phyloP scores from a whole-genome alignment of 345 rosid genomes.

The Noccaea caerulescens region DNA sequence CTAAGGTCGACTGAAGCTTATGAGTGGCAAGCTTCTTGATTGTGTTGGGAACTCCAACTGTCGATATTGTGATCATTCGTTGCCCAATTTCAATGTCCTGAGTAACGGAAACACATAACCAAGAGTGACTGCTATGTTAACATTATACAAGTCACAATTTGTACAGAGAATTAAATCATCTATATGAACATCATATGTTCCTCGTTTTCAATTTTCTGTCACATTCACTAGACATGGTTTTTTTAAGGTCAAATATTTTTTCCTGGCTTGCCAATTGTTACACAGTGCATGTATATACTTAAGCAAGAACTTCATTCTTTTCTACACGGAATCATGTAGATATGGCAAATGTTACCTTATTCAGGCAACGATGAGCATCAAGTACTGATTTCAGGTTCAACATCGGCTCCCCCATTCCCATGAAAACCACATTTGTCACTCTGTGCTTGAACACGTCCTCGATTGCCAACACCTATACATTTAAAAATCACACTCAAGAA shows the following conservation, averaged over 20 bases:
- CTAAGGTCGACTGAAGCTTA: slow-evolving; percentile 96
- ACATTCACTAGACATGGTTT: background rate
- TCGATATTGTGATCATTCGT: slow-evolving; percentile 96
- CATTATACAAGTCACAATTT: background rate
- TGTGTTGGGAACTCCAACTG: slow-evolving; percentile 98
- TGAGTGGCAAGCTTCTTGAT: slow-evolving; percentile 85
- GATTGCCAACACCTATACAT: slow-evolving; percentile 75
- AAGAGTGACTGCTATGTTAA: slow-evolving; percentile 19
- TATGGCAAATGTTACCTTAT: slow-evolving; percentile 59
- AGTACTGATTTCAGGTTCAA: slow-evolving; percentile 88
- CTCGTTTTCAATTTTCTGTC: slow-evolving; percentile 1
- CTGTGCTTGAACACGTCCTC: slow-evolving; percentile 90
- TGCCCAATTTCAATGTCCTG: slow-evolving; percentile 97
- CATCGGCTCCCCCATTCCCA: slow-evolving; percentile 99
- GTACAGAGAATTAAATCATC: background rate
- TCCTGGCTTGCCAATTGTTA: background rate
- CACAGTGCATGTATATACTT: slow-evolving; percentile 8
- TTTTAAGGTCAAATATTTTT: slow-evolving; percentile 9
- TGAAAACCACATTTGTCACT: slow-evolving; percentile 94
- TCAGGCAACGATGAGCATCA: slow-evolving; percentile 88
- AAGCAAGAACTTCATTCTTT: slow-evolving; percentile 11
- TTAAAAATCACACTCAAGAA: slow-evolving; percentile 14
- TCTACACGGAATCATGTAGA: slow-evolving; percentile 8
- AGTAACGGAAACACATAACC: slow-evolving; percentile 26
- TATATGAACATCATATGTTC: slow-evolving; percentile 4